Evolutionary conservation across 495 filamentous ascomycete genomes (phyloP).

Genomic region (Aspergillus olivimuriae): DNA sequence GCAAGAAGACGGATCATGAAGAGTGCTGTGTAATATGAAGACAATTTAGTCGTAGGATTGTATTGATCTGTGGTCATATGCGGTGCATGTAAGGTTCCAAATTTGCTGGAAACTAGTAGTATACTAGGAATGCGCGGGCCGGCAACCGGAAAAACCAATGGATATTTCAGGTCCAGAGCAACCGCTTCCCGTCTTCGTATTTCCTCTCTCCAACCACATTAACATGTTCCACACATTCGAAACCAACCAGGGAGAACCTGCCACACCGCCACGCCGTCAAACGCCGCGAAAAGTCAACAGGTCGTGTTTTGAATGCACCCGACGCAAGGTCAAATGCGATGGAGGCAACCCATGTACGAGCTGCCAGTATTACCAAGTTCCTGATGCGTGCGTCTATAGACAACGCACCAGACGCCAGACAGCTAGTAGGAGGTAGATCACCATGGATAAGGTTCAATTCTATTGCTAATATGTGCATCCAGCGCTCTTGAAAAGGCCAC

Average conservation of each 20-base stretch:
- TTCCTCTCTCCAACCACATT: background rate
- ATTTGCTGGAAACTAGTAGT: too few relatives aligned
- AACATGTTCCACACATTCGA: conserved; percentile 8
- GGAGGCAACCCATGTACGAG: conserved; percentile 2
- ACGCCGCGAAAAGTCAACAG: conserved; percentile 5
- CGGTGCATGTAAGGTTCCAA: too few relatives aligned
- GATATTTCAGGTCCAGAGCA: too few relatives aligned
- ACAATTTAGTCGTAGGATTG: background rate
- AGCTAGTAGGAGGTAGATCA: conserved; percentile 6
- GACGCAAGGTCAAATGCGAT: conserved; percentile 7
- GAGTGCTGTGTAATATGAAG: background rate
- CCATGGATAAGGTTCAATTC: too few relatives aligned
- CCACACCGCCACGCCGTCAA: background rate
- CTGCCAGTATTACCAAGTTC: conserved; percentile 5
- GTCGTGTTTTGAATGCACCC: conserved; percentile 5
- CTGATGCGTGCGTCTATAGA: conserved; percentile 4
- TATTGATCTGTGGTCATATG: too few relatives aligned
- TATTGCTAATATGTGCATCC: background rate
- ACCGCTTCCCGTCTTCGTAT: too few relatives aligned
- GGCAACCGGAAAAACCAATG: too few relatives aligned
- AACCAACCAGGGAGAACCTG: background rate
- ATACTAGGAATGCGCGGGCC: too few relatives aligned
- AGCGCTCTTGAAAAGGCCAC: conserved; percentile 6
- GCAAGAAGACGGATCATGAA: background rate
- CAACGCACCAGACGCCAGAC: conserved; percentile 3